These are phyloP conservation scores for Solanum hybrid DNA, from an alignment of 305 asterid genomes.

Conservation along the genomic window DNA sequence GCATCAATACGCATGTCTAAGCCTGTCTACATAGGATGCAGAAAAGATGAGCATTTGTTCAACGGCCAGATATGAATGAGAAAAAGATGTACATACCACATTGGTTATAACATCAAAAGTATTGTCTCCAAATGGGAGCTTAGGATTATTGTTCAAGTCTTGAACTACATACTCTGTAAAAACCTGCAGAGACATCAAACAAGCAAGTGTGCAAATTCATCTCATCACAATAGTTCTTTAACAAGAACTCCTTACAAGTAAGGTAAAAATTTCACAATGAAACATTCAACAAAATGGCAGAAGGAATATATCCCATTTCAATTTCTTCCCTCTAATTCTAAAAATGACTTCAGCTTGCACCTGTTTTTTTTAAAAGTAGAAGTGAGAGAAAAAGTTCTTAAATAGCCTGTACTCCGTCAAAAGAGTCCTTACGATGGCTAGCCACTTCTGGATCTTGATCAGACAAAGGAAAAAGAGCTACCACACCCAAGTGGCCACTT, in stretches of 20 bases:
- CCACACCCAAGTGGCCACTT: background rate
- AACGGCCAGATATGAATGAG: background rate
- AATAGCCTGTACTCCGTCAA: background rate
- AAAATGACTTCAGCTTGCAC: background rate
- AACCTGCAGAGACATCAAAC: conserved; percentile 43
- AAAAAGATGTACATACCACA: too few relatives aligned
- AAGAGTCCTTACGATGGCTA: background rate
- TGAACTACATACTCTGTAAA: conserved; percentile 6
- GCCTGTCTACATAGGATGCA: background rate
- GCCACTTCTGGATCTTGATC: background rate
- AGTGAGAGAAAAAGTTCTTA: background rate
- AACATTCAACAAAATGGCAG: background rate
- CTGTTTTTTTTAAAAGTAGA: background rate
- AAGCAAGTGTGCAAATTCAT: conserved; percentile 10
- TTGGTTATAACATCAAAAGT: too few relatives aligned
- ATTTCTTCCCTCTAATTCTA: background rate
- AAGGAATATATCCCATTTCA: background rate
- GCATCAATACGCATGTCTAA: background rate
- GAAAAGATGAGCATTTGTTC: background rate
- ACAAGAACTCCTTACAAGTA: background rate
- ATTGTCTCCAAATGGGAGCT: too few relatives aligned
- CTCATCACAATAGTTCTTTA: background rate
- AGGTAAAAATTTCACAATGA: background rate
- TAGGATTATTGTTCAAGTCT: too few relatives aligned
- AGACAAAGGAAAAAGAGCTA: background rate